These are phyloP conservation scores for Phlegmacium glaucopus DNA, from an alignment of 768 basidiomycete species.

Conservation along the genomic window DNA sequence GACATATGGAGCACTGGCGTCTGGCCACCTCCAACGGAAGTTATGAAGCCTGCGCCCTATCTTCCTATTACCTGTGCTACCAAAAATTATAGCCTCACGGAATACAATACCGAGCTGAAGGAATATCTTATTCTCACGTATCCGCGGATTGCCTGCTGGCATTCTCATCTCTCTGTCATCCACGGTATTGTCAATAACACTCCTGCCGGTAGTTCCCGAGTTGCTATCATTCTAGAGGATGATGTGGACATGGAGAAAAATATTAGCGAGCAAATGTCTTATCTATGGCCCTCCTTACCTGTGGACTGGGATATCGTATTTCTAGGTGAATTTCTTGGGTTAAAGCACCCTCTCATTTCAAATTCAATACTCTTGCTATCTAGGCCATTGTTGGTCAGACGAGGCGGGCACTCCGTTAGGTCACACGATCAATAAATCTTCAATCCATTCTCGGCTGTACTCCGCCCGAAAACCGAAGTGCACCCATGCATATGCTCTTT, in stretches of 20 bases:
- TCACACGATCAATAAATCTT: conserved; percentile 5
- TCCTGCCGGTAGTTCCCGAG: conserved; percentile 21
- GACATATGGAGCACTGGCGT: conserved; percentile 22
- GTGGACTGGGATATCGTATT: conserved; percentile 71
- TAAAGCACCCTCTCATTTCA: not conserved
- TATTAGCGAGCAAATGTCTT: conserved; percentile 35
- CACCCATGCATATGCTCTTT: conserved; percentile 71
- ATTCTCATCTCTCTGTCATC: conserved; percentile 59
- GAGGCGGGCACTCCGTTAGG: conserved; percentile 45
- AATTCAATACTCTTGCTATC: too few species aligned
- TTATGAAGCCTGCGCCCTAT: conserved; percentile 1
- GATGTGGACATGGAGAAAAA: conserved; percentile 77
- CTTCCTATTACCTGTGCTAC: conserved; percentile 40
- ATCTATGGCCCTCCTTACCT: conserved; percentile 55
- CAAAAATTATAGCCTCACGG: conserved; percentile 33
- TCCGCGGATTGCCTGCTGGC: conserved; percentile 67
- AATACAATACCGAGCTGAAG: conserved; percentile 35
- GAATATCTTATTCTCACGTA: conserved; percentile 51
- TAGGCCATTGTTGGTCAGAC: conserved; percentile 81
- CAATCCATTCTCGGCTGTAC: conserved; percentile 36
- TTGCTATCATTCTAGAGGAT: conserved; percentile 67
- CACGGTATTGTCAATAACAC: conserved; percentile 34
- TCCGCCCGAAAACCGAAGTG: conserved; percentile 63
- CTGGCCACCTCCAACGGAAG: conserved; percentile 8
- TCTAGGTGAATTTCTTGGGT: conserved; percentile 42